These are phyloP conservation scores for Phylloporus arenicola DNA, from an alignment of 768 basidiomycete genomes.

Conservation along the genomic window DNA sequence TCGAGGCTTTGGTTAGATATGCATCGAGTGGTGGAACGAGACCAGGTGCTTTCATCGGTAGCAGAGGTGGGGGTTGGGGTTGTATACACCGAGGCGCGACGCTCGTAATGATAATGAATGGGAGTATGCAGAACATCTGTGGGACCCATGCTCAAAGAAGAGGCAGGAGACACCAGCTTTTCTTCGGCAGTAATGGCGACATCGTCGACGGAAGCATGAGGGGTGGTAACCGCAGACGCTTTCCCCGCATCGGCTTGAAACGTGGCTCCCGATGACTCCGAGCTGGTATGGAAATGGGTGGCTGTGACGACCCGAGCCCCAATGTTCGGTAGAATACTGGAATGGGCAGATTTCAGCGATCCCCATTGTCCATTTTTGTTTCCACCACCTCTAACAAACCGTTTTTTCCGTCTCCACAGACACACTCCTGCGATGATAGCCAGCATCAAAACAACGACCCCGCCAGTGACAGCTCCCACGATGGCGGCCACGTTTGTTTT, in stretches of 20 bases:
- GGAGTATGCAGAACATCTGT: slow-evolving; percentile 19
- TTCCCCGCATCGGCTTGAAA: slow-evolving; percentile 12
- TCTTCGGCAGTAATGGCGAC: slow-evolving; percentile 15
- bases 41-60: slow-evolving; percentile 3
- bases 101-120: slow-evolving; percentile 11
- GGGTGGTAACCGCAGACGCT: slow-evolving; percentile 11
- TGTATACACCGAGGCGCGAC: slow-evolving; percentile 18
- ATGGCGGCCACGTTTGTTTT: slow-evolving; percentile 39
- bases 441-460: slow-evolving; percentile 32
- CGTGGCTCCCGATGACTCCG: slow-evolving; percentile 20
- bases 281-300: slow-evolving; percentile 14
- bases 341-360: slow-evolving; percentile 22
- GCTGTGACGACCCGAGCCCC: not conserved
- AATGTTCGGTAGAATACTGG: slow-evolving; percentile 10
- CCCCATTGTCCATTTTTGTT: slow-evolving; percentile 21
- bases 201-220: slow-evolving; percentile 22
- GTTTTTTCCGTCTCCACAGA: slow-evolving; percentile 22
- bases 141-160: slow-evolving; percentile 14
- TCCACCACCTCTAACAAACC: slow-evolving; percentile 25
- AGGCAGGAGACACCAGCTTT: slow-evolving; percentile 17
- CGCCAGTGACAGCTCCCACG: slow-evolving; percentile 50
- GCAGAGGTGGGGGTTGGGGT: slow-evolving; percentile 6
- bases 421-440: slow-evolving; percentile 30
- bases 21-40: slow-evolving; percentile 8
- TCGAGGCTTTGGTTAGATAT: slow-evolving; percentile 20